Base-by-base conservation (phyloP, 805 yeast species). In the Nakazawaea populi region DNA sequence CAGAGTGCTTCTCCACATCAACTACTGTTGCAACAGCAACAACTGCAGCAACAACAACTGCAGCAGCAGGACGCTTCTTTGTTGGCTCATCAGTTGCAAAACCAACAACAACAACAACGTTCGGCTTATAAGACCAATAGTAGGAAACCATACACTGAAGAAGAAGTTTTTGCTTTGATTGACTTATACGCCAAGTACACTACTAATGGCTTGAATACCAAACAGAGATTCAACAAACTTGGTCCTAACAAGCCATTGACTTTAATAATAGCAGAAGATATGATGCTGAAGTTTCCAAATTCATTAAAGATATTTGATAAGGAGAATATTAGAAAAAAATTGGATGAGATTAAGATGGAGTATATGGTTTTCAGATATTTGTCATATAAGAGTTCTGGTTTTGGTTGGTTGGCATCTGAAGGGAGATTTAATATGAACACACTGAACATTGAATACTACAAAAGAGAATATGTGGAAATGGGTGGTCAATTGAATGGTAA, bases 121-220 rank as follows among this genome's bases (percentile, higher is more conserved):
- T n/a, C 35, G 8, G 24, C 11, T 9, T 41, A 30, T 12, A 52
- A 52, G 46, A 55, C 49, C 4, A 48, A 48, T 14, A 40, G 48
- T 44, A 44, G 60, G 52, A 50, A 55, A 52, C 50, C 59, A 48
- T 39, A 51, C 34, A 51, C 53, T 8, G 50, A 51, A 36, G 53
- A 51, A 12, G 53, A 51, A 46, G 53, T 51, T 4, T 46, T 51
- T 42, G 47, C 36, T 6, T 43, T 51, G 32, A 51, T 51, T 27
- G 50, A 51, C 38, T 29, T 51, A 9, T 51, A 46, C 14, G 44
- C 47, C 9, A 51, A 46, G 35, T 51, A 42, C 38, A 40, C 53
- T 10, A 37, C 46, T 4, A 51, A 51, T 34, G 53, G 53, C 29
- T 27, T 51, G 27, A 51, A 46, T 29, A 7, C 34, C 8, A 51